These are phyloP conservation scores for Pythium folliculosum DNA, from an alignment of 352 stramenopile species.

Conservation along the genomic window DNA sequence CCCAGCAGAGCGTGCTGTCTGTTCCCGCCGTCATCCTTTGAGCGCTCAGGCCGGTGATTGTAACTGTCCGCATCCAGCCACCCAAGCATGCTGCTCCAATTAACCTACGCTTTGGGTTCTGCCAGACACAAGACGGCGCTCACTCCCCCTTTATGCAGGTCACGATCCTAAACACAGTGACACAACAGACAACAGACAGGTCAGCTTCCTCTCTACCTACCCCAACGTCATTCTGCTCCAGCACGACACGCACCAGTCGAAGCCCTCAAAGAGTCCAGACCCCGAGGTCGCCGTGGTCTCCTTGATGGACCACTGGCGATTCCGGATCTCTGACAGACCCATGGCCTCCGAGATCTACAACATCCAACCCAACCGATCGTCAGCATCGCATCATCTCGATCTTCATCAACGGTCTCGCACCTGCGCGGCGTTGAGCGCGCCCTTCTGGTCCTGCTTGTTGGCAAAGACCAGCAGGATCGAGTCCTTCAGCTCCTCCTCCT, in stretches of 20 bases:
- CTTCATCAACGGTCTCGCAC: conserved; percentile 28
- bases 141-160: conserved; percentile 91
- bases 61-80: neutral
- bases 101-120: neutral
- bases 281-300: conserved; percentile 98
- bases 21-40: neutral
- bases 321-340: conserved; percentile 97
- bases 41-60: no score
- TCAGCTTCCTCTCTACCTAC: no score
- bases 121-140: conserved; percentile 1
- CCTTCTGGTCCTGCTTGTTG: conserved; percentile 99
- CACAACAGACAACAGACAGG: no score
- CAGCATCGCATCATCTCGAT: neutral
- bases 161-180: conserved; percentile 88
- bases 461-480: conserved; percentile 99
- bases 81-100: neutral
- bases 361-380: neutral
- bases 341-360: conserved; percentile 97
- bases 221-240: no score
- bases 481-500: conserved; percentile 99
- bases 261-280: conserved; percentile 98
- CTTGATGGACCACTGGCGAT: conserved; percentile 99
- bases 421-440: conserved; percentile 88
- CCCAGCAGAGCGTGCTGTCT: neutral
- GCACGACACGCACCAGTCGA: conserved; percentile 98